Conservation (phyloP, 768 basidiomycete genomes). For the Auricularia auricula-judae region DNA sequence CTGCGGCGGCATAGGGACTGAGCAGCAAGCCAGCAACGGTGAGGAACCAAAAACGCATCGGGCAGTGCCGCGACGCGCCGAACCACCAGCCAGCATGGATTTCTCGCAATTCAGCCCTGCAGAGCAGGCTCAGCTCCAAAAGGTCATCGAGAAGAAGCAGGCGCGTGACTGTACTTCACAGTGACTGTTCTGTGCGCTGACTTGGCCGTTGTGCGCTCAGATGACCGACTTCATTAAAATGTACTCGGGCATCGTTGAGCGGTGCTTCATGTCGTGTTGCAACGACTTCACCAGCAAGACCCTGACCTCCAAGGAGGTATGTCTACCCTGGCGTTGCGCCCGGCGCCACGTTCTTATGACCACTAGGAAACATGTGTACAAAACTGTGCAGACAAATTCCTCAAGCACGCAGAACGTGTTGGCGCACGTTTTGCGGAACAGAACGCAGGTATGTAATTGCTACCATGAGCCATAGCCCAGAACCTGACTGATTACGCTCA, state of each 20-base stretch:
- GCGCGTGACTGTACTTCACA: conserved; percentile 26
- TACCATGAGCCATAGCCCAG: background rate
- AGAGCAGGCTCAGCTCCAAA: conserved; percentile 94
- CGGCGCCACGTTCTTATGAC: background rate
- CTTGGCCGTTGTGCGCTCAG: conserved; percentile 27
- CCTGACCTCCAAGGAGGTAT: conserved; percentile 84
- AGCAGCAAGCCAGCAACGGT: background rate
- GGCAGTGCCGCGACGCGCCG: background rate
- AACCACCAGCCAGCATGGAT: conserved; percentile 49
- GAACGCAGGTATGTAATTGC: conserved; percentile 63
- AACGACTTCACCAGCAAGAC: conserved; percentile 97
- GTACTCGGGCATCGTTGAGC: conserved; percentile 89
- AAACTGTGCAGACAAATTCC: conserved; percentile 95
- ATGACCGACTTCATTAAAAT: conserved; percentile 98
- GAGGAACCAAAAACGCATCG: background rate
- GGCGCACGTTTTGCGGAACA: conserved; percentile 86
- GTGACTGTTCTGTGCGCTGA: conserved; percentile 3
- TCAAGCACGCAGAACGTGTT: conserved; percentile 91
- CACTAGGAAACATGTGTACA: conserved; percentile 78
- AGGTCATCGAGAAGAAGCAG: conserved; percentile 94
- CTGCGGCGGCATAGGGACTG: background rate
- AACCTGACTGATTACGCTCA: conserved; percentile 9
- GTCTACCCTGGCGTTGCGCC: conserved; percentile 2
- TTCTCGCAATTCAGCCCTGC: conserved; percentile 81
- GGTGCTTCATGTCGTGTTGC: conserved; percentile 90